These are phyloP conservation scores for Amphirosellinia nigrospora DNA, from an alignment of 495 filamentous ascomycete species.

Conservation along the genomic window DNA sequence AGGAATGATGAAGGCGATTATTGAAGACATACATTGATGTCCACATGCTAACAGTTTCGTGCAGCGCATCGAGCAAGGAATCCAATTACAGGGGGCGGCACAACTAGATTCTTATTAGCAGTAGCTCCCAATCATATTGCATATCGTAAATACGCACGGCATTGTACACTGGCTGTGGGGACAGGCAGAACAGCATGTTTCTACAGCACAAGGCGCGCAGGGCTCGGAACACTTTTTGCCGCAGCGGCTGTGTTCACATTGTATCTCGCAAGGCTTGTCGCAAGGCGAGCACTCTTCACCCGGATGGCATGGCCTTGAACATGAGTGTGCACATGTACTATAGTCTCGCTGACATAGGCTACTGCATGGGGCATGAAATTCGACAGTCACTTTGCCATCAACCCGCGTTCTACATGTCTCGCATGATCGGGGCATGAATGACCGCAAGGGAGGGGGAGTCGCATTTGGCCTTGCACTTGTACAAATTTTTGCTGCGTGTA, in stretches of 20 bases:
- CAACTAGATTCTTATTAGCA: conserved; percentile 44
- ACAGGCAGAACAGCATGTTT: conserved; percentile 60
- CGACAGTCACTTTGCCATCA: conserved; percentile 2
- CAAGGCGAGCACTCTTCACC: conserved; percentile 62
- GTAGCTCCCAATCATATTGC: neutral
- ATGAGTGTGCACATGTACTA: conserved; percentile 45
- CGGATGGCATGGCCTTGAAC: conserved; percentile 54
- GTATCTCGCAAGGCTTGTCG: conserved; percentile 58
- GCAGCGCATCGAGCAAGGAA: conserved; percentile 69
- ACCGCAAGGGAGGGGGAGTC: neutral
- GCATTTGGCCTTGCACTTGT: neutral
- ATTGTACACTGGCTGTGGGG: conserved; percentile 61
- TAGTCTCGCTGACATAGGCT: neutral
- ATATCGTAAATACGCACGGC: conserved; percentile 44
- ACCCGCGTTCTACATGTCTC: neutral
- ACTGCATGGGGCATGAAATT: neutral
- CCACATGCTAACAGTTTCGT: conserved; percentile 59
- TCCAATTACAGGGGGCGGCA: conserved; percentile 67
- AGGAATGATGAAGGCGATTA: neutral
- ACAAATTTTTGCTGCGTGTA: neutral
- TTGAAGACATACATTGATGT: conserved; percentile 47
- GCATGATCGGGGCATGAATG: neutral
- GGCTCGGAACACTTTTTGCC: conserved; percentile 61
- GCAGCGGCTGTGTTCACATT: conserved; percentile 66
- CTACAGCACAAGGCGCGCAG: conserved; percentile 66